Evolutionary conservation across 768 basidiomycete species (phyloP), one percentile per base, ranked within the genome.

Genomic region (Pleurotus salmoneostramineus): DNA sequence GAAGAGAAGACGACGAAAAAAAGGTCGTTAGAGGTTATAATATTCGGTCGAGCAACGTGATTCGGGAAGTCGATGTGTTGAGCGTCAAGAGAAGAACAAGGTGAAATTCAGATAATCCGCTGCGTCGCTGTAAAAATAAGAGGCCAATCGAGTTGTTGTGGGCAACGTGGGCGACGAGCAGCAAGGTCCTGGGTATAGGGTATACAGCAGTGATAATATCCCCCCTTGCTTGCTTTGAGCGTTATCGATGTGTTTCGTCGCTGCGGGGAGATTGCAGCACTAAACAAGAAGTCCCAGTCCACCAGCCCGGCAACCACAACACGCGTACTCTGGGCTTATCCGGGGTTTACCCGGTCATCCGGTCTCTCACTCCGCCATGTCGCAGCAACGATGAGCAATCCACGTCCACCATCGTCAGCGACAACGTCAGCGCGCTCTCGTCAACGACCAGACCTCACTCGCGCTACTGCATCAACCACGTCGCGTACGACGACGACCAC

Each of bases 241-340:
- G 52, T 42, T 55, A 55, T 55, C 52, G 52, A 55, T 55, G 15
- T n/a, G 32, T 51, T 34, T 14, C 36, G 50, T 51, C 50, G 50
- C 36, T 51, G 50, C 32, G 33, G 50, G 34, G 32, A n/a, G 36
- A 27, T 14, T 51, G 33, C 31, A 34, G 34, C 17, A 49, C 21
- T 8, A 34, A 32, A 49, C 21, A 5, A 49, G 21, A 21, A 49
- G 6, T 49, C 7, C 5, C 48, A 49, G 48, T n/a, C 44, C 44
- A 45, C 12, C 44, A 45, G 15, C 12, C n/a, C 44, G 44, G 44
- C 44, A 11, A 17, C 37, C n/a, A 10, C n/a, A 15, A 17, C 44
- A 45, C 8, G n/a, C 44, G 44, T 45, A 11, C 44, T 45, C 11
- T 45, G 17, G 17, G 12, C 6, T 6, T 45, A 45, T 45, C 44